Evolutionary conservation across 2,329 filamentous ascomycete genomes (phyloP).

Genomic region (Ilyonectria mors-panacis): DNA sequence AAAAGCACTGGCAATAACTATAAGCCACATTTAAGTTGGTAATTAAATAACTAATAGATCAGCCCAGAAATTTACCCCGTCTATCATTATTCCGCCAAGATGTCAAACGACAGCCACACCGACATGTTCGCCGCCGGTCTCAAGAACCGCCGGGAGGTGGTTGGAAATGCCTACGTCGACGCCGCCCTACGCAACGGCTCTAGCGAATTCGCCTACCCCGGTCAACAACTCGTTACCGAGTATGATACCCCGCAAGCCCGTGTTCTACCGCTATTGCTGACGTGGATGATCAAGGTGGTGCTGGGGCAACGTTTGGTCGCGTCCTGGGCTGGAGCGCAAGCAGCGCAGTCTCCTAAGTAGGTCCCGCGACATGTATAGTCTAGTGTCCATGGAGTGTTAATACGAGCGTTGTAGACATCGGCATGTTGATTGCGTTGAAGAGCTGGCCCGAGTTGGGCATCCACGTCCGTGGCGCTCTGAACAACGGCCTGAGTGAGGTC

Average conservation of each 20-base stretch:
- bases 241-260: not conserved
- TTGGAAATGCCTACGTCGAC: constrained; percentile 72
- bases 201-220: constrained; percentile 68
- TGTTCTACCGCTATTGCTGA: not conserved
- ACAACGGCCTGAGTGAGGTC: constrained; percentile 72
- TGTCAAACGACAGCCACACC: constrained; percentile 29
- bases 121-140: constrained; percentile 72
- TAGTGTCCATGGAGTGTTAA: not conserved
- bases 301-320: constrained; percentile 75
- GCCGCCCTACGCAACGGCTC: constrained; percentile 65
- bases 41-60: no score
- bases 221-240: constrained; percentile 75
- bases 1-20: not conserved
- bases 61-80: not conserved
- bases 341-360: constrained; percentile 60
- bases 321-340: constrained; percentile 73
- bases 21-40: no score
- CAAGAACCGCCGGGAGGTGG: constrained; percentile 70
- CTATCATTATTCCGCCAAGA: not conserved
- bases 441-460: constrained; percentile 70
- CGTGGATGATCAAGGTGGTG: constrained; percentile 48
- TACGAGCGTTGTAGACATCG: constrained; percentile 59
- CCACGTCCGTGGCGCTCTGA: constrained; percentile 73
- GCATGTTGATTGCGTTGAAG: constrained; percentile 75
- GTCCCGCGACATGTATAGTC: not conserved